A percentile compares a stretch with the other conserved stretches of the same genome.
These are phyloP conservation scores for Dipodascus geniculatus DNA, from an alignment of 805 yeast genomes.

Conservation along the genomic window DNA sequence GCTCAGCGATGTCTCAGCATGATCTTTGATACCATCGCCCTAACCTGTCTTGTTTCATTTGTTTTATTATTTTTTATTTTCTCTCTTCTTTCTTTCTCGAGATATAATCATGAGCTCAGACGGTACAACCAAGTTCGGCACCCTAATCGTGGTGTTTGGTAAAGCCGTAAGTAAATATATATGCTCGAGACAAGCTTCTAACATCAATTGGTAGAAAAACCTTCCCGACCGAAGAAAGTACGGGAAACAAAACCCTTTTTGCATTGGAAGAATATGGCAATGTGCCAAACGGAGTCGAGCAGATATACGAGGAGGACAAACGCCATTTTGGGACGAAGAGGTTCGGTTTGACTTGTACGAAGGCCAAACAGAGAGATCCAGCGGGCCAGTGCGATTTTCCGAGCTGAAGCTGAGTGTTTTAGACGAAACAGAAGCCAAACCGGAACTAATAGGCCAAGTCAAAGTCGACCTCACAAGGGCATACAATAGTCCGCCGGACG, in stretches of 20 bases:
- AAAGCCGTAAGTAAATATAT: conserved; percentile 14
- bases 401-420: conserved; percentile 57
- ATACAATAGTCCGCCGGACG: conserved; percentile 49
- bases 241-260: conserved; percentile 91
- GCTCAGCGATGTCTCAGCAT: too few species aligned
- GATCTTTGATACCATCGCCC: too few species aligned
- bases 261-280: conserved; percentile 70
- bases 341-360: conserved; percentile 25
- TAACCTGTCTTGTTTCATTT: too few species aligned
- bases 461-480: conserved; percentile 70
- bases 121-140: conserved; percentile 26
- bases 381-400: neutral
- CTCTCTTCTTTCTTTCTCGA: too few species aligned
- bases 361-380: conserved; percentile 32
- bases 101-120: neutral
- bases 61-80: too few species aligned
- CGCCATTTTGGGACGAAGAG: conserved; percentile 61
- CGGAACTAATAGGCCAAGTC: conserved; percentile 74
- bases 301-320: conserved; percentile 83
- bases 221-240: conserved; percentile 75
- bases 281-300: conserved; percentile 70
- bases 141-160: conserved; percentile 56
- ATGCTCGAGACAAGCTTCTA: neutral
- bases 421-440: conserved; percentile 68
- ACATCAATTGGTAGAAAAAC: conserved; percentile 35